Base-by-base conservation (phyloP, 2,329 filamentous ascomycete genomes). In the Penicillium hordei region DNA sequence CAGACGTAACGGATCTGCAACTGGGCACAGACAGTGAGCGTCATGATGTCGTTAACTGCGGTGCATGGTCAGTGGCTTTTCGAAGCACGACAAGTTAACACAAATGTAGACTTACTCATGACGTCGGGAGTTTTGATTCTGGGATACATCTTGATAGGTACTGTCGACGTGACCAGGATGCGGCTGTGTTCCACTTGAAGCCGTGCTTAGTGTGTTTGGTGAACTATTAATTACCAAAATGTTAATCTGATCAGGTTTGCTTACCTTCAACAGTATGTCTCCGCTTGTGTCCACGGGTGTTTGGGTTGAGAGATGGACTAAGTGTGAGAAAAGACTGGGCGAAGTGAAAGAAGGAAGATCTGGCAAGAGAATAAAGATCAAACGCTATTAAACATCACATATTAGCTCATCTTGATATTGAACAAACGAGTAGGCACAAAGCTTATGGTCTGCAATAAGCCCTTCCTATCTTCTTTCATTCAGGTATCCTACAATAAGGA, bases 1-100 rank as follows among this genome's bases (percentile, higher is more conserved):
- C 61, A 64, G 21, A 40, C 33, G 55, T 64, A 64, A 12, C 60
- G 52, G 29, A 62, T 52, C 43, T 64, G 61, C 1, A 60, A 21
- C 42, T 62, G 49, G 4, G 48, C 55, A 34, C 61, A 62, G n/a
- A 31, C 36, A 5, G 33, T 45, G 25, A 55, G 46, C 3, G 27
- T 33, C 15, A 39, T 44, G 17, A 42, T 17, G 7, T 59, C 56
- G 21, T 19, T 27, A 8, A 33, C 46, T 54, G 6, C 3, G 27
- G 23, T 9, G 8, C 15, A 9, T 34, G 13, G 15, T 55, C 3
- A 58, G 33, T 40, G 29, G 9, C 7, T 3, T 36, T 4, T 52
- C 23, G 12, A 6, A 15, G 6, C 7, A 25, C 5, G 13, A 10
- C 12, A 8, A 31, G 27, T 25, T 33, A 12, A 27, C 15, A 44